Evolutionary conservation across 1,284 basidiomycete species (phyloP).

Genomic region (Golubevia sp.): DNA sequence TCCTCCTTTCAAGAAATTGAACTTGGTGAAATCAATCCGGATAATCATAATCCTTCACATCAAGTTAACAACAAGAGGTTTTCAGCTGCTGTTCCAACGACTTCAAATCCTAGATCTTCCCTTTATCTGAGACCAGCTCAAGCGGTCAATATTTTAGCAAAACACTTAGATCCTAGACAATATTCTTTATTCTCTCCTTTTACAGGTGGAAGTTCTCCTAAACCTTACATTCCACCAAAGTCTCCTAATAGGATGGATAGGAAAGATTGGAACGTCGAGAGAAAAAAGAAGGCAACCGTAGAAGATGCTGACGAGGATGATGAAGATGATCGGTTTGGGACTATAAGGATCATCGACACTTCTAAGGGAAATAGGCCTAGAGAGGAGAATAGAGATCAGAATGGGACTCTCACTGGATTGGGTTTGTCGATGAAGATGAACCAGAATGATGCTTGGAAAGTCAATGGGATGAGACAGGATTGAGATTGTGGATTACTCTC

Average conservation of each 20-base stretch:
- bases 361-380: not conserved
- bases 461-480: constrained; percentile 1
- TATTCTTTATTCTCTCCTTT: not conserved
- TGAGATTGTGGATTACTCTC: not conserved
- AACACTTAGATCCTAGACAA: too few species aligned
- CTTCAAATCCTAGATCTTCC: too few species aligned
- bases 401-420: not conserved
- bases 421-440: constrained; percentile 2
- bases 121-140: too few species aligned
- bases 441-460: not conserved
- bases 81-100: too few species aligned
- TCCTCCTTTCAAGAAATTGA: not conserved
- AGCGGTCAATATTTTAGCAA: too few species aligned
- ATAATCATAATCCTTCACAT: too few species aligned
- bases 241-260: not conserved
- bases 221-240: not conserved
- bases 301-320: not conserved
- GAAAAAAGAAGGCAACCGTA: not conserved
- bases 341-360: not conserved
- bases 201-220: not conserved
- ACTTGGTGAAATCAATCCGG: not conserved
- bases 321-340: not conserved
- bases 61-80: too few species aligned
- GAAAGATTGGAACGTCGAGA: not conserved
- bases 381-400: not conserved